Evolutionary conservation across 108 stramenopile genomes (phyloP), one percentile per base, ranked within the genome.

Genomic region (Nitzschia sp.): DNA sequence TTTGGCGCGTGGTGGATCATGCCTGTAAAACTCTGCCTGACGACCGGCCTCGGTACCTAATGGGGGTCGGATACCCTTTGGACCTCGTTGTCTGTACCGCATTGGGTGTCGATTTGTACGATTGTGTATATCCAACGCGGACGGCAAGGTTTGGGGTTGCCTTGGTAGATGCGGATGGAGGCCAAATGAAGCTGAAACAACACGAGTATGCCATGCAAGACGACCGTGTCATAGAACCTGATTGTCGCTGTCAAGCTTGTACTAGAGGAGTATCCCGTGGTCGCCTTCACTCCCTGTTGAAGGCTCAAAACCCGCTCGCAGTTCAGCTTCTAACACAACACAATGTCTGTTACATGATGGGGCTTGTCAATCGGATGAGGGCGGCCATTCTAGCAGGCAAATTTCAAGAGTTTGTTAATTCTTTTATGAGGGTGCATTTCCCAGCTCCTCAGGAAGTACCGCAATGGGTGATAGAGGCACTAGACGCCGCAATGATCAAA

Each of bases 41-140:
- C 71, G 78, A 86, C 68, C 93, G 95, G 58, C 96, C 96, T 7
- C 72, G 97, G 38, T 99, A 99, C 75, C 69, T 97, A 48, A 99
- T 99, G 98, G 98, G 98, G 1, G 98, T 99, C 3, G 98, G 98
- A 21, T 97, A 97, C 81, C 97, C 98, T 46, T 70, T 99, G 10
- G 98, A 99, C 73, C 80, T 99, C 67, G 98, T 99, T 14, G 95
- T 99, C 7, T 97, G 98, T 72, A 92, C 93, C 3, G 97, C 94
- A 8, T 75, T 99, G 64, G 98, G 98, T 29, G 96, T 97, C 9
- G 96, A 99, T 67, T 95, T 97, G 96, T 99, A 91, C 69, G 98
- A 99, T 83, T 99, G 96, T 72, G 98, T 99, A 9, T 99, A 95
- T 80, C 96, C 96, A 6, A 99, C 98, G 10, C 80, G 98, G 41